Percentiles rank a stretch among this genome's conserved stretches.
Evolutionary conservation across 768 basidiomycete genomes (phyloP).

Genomic region (Pholiota conissans): DNA sequence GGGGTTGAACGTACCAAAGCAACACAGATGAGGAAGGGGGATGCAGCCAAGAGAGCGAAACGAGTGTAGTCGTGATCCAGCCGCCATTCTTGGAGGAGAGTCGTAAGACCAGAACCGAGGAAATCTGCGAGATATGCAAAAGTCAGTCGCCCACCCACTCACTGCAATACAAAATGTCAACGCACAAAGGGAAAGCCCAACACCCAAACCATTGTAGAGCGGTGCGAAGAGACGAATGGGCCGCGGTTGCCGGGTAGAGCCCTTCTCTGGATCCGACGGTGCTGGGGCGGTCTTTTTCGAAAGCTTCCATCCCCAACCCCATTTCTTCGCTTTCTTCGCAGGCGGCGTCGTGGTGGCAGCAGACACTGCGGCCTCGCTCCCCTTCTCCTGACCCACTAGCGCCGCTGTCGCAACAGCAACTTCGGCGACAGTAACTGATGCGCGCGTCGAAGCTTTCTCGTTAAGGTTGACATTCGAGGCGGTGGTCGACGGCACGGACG

Average conservation of each 20-base stretch:
- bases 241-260: conserved; percentile 36
- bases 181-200: conserved; percentile 66
- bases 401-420: conserved; percentile 32
- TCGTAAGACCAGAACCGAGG: conserved; percentile 57
- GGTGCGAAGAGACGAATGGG: conserved; percentile 69
- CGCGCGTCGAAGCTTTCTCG: conserved; percentile 44
- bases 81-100: conserved; percentile 64
- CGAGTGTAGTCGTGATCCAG: conserved; percentile 64
- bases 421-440: conserved; percentile 27
- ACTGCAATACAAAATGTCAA: conserved; percentile 8
- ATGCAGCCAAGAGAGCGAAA: conserved; percentile 64
- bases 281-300: conserved; percentile 33
- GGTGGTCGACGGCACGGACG: conserved; percentile 44
- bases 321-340: conserved; percentile 21
- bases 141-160: neutral
- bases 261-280: conserved; percentile 51
- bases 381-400: conserved; percentile 27
- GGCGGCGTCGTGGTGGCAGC: conserved; percentile 11
- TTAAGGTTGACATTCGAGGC: conserved; percentile 56
- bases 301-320: conserved; percentile 50
- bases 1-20: conserved; percentile 66
- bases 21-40: conserved; percentile 76
- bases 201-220: conserved; percentile 69
- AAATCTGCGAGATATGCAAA: conserved; percentile 49
- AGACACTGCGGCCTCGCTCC: conserved; percentile 12